Evolutionary conservation across 768 basidiomycete species (phyloP).

Genomic region (Suillus weaverae): DNA sequence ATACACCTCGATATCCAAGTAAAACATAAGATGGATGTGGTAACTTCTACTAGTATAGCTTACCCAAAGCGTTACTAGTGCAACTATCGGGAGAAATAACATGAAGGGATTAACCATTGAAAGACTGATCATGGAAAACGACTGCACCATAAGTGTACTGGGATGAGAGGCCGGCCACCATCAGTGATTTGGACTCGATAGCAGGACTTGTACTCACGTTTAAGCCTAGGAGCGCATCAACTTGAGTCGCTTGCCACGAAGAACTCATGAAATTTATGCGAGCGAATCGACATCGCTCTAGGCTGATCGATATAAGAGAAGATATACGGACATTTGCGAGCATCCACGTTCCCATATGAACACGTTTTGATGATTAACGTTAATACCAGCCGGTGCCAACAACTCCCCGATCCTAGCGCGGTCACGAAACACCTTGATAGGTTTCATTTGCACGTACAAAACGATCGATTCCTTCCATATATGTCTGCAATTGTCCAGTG

Average conservation of each 20-base stretch:
- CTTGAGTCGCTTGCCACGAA: neutral
- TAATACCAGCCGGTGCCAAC: neutral
- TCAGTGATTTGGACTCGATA: neutral
- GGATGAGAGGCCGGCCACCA: too few species aligned
- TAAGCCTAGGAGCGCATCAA: neutral
- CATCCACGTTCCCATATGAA: neutral
- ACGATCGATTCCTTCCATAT: neutral
- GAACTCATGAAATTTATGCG: neutral
- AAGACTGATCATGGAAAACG: neutral
- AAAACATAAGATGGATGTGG: too few species aligned
- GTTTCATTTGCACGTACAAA: neutral
- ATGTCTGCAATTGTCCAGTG: neutral
- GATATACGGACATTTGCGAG: neutral
- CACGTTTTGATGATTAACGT: neutral
- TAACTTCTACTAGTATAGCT: neutral
- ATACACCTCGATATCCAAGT: neutral
- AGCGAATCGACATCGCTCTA: too few species aligned
- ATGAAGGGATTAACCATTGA: neutral
- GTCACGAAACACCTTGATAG: neutral
- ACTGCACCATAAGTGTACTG: constrained; percentile 1
- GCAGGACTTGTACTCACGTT: neutral
- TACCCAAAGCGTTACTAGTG: neutral
- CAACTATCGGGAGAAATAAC: neutral
- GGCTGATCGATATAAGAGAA: neutral
- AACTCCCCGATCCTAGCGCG: neutral